Conservation (phyloP, 768 basidiomycete genomes). For the Mycena venus region DNA sequence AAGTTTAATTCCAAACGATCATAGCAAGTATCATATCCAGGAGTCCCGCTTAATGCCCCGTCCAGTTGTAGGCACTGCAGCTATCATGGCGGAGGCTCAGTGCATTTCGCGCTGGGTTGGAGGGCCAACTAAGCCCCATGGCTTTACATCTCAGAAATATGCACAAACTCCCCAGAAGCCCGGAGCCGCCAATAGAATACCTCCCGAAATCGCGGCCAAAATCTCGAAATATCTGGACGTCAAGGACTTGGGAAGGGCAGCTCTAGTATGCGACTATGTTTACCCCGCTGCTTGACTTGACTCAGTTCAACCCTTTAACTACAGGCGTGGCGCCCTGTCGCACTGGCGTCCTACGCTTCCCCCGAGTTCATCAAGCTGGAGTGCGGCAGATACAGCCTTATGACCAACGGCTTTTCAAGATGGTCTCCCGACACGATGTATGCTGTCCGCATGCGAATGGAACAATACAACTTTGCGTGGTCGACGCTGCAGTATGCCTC, state of each 20-base stretch:
- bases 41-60: not conserved
- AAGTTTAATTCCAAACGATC: not conserved
- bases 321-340: conserved; percentile 21
- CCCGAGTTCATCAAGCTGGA: conserved; percentile 13
- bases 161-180: not conserved
- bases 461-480: conserved; percentile 25
- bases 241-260: conserved; percentile 4
- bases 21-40: not conserved
- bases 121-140: not conserved
- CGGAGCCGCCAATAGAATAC: conserved; percentile 11
- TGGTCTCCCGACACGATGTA: not conserved
- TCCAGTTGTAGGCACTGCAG: not conserved
- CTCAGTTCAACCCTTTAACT: not conserved
- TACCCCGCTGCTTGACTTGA: not conserved
- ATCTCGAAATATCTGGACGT: conserved; percentile 17
- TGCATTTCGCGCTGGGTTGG: not conserved
- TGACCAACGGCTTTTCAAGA: not conserved
- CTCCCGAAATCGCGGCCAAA: conserved; percentile 7
- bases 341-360: not conserved
- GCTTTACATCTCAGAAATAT: not conserved
- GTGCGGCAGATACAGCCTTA: conserved; percentile 16
- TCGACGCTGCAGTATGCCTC: conserved; percentile 8
- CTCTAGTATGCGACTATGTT: not conserved
- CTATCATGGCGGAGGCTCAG: not conserved
- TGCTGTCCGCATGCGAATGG: not conserved